These are phyloP conservation scores for Rosa multiflora DNA, from an alignment of 306 rosid genomes.

Conservation along the genomic window DNA sequence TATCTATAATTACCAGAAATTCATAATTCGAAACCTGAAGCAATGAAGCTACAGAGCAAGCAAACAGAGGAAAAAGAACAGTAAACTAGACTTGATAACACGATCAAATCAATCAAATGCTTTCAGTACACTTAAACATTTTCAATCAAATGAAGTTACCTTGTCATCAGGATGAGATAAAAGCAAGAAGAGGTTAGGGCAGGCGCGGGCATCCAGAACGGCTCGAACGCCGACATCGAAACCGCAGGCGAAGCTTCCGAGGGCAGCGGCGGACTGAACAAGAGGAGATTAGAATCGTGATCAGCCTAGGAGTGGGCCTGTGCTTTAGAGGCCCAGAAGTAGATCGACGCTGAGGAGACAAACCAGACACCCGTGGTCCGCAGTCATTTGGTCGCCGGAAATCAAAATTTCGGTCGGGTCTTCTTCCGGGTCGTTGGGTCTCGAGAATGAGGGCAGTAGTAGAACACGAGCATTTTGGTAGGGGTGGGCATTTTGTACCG, in stretches of 20 bases:
- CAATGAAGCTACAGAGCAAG: not conserved
- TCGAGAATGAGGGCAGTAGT: too few species aligned
- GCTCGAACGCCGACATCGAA: constrained; percentile 86
- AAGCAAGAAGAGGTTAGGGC: constrained; percentile 59
- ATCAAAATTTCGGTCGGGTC: too few species aligned
- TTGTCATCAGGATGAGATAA: constrained; percentile 64
- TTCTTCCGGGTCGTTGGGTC: too few species aligned
- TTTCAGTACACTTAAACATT: not conserved
- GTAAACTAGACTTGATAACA: too few species aligned
- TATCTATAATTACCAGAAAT: not conserved
- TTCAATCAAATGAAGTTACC: constrained; percentile 52
- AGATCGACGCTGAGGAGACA: too few species aligned
- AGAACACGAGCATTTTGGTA: too few species aligned
- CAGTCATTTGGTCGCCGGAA: too few species aligned
- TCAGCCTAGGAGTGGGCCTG: constrained; percentile 27
- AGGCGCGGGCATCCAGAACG: constrained; percentile 73
- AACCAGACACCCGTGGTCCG: too few species aligned
- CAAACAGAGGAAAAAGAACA: not conserved
- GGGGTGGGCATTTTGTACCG: too few species aligned
- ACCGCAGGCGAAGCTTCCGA: constrained; percentile 93
- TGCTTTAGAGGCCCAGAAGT: constrained; percentile 21
- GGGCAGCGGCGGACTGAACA: constrained; percentile 80
- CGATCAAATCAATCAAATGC: constrained; percentile 2
- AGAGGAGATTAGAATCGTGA: constrained; percentile 50
- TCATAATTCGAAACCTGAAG: not conserved